These are phyloP conservation scores for Camellia granthamiana DNA, from an alignment of 148 eudicot genomes.

Conservation along the genomic window DNA sequence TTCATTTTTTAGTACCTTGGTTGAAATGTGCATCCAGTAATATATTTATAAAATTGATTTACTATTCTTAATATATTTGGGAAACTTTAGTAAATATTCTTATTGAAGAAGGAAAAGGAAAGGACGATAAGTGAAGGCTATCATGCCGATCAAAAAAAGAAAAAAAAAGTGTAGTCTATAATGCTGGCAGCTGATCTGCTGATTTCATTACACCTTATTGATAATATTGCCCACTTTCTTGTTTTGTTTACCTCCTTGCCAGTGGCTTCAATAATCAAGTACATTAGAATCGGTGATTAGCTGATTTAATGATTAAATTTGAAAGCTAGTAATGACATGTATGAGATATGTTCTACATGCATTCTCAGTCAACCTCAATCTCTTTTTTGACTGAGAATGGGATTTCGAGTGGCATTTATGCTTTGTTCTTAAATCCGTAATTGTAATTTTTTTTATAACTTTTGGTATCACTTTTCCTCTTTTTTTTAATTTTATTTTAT, in stretches of 20 bases:
- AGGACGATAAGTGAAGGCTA: no score
- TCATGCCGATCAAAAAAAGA: no score
- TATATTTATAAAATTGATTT: no score
- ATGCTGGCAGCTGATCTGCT: background rate
- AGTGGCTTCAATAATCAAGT: background rate
- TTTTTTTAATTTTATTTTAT: no score
- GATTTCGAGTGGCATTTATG: background rate
- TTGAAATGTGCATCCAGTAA: background rate
- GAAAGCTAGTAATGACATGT: background rate
- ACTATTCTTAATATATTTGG: no score
- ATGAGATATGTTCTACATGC: background rate
- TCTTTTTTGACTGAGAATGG: background rate
- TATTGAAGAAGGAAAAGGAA: no score
- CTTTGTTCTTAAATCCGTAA: background rate
- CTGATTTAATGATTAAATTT: background rate
- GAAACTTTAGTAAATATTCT: no score
- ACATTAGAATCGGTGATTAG: background rate
- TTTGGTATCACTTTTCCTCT: conserved; percentile 10
- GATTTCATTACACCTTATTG: background rate
- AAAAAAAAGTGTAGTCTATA: background rate
- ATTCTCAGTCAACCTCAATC: background rate
- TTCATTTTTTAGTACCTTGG: no score
- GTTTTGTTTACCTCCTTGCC: background rate
- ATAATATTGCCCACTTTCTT: background rate
- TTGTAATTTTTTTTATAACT: background rate